These are phyloP conservation scores for Eucalyptus cloeziana DNA, from an alignment of 345 rosid species.

Conservation along the genomic window DNA sequence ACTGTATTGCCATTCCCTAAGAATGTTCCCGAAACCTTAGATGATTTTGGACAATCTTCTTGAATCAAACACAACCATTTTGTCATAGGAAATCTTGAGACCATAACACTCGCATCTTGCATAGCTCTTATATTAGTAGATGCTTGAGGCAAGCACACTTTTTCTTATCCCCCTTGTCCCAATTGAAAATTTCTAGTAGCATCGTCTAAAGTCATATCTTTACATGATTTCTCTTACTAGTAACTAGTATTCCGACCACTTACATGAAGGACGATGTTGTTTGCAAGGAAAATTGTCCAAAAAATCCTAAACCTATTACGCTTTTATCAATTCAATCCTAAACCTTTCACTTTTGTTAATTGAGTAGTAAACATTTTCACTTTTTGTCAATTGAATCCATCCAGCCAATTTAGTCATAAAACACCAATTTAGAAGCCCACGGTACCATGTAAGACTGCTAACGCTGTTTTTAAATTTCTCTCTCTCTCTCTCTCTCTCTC, in stretches of 20 bases:
- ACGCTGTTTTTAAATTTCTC: no score
- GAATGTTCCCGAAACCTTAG: no score
- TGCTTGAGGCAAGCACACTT: no score
- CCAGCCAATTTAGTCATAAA: rapidly evolving
- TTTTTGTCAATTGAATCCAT: no score
- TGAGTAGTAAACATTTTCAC: rapidly evolving
- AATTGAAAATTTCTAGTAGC: no score
- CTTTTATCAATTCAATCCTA: rapidly evolving
- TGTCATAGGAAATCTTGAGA: rapidly evolving
- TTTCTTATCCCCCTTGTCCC: no score
- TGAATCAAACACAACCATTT: no score
- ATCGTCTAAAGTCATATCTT: not conserved
- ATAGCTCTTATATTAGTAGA: no score
- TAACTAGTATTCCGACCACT: not conserved
- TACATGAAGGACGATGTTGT: not conserved
- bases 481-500: no score
- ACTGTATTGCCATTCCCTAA: no score
- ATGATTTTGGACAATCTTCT: no score
- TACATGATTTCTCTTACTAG: not conserved
- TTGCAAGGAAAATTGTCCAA: rapidly evolving
- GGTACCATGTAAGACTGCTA: rapidly evolving
- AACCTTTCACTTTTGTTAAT: not conserved
- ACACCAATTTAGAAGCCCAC: rapidly evolving
- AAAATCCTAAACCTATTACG: not conserved
- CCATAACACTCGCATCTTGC: no score